Evolutionary conservation across 257 asterid species (phyloP), one percentile per base, ranked within the genome.

Genomic region (Solanum neorickii): DNA sequence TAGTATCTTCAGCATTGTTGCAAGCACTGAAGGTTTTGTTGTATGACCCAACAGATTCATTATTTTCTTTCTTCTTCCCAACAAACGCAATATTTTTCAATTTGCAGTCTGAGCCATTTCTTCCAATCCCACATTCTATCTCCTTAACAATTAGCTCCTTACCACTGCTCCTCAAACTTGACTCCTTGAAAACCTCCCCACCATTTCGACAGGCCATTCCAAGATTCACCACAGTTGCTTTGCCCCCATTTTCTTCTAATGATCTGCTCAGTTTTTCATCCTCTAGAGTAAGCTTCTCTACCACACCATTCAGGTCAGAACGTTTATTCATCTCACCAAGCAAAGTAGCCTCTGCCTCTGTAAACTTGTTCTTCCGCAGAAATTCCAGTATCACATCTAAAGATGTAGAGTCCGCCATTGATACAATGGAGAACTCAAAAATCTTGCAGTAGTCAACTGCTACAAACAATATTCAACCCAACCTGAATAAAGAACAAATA

Each of bases 71-170:
- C n/a, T 44, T 86, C n/a, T 73, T 86, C 60, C 90, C 90, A 3
- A 47, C 52, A 46, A 69, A 77, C 15, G 86, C 88, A 20, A 39
- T 75, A 15, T 82, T 70, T 72, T 88, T 88, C 88, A 82, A 80
- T 74, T 80, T 88, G 80, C 88, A 56, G 12, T 82, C 88, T 35
- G 80, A 73, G 87, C 84, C 88, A 70, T 80, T 88, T 72, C 85
- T 86, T 73, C 78, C 86, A 66, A 69, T 21, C 77, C 76, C 83
- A 46, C 70, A 85, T 87, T 86, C 87, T 88, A 88, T 86, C 83
- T 88, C 90, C 29, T 86, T 88, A 44, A 86, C 49, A 5, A 88
- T 88, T n/a, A 88, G 87, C 87, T 88, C 90, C 87, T 88, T 88
- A n/a, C 39, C 85, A 37, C 83, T 83, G 66, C 72, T 69, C 76